Percentiles rank a stretch among this genome's conserved stretches.
Conservation (phyloP, 805 yeast genomes). For the Candida vartiovaarae region DNA sequence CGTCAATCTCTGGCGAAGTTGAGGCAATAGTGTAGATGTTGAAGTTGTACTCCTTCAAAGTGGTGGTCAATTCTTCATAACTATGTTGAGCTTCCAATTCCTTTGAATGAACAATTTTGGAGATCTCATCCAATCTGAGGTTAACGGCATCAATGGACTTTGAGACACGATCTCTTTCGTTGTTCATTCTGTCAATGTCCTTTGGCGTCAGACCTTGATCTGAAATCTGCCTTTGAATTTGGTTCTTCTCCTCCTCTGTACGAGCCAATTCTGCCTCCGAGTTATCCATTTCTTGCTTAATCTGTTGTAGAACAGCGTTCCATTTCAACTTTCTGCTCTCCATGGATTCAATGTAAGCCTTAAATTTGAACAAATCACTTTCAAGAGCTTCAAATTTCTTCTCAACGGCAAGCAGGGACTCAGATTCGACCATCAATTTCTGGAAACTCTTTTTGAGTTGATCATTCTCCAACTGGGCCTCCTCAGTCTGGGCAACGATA, state of each 20-base stretch:
- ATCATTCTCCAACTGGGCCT: slow-evolving; percentile 34
- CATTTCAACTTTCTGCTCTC: slow-evolving; percentile 59
- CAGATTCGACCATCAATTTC: slow-evolving; percentile 36
- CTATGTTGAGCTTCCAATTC: slow-evolving; percentile 43
- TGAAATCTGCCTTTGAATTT: slow-evolving; percentile 37
- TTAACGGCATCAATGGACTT: slow-evolving; percentile 42
- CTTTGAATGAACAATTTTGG: slow-evolving; percentile 39
- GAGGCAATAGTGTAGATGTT: slow-evolving; percentile 42
- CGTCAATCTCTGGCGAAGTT: slow-evolving; percentile 21
- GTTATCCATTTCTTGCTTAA: slow-evolving; percentile 44
- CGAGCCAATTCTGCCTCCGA: slow-evolving; percentile 36
- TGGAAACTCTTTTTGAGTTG: slow-evolving; percentile 33
- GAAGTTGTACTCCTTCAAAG: slow-evolving; percentile 51
- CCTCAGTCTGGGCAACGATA: slow-evolving; percentile 39
- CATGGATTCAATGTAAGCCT: slow-evolving; percentile 64
- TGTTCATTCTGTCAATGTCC: slow-evolving; percentile 56
- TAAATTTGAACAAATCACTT: slow-evolving; percentile 62
- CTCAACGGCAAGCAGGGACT: slow-evolving; percentile 42
- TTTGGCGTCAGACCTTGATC: slow-evolving; percentile 53
- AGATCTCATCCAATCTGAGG: slow-evolving; percentile 38
- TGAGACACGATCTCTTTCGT: slow-evolving; percentile 53
- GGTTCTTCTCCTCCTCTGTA: slow-evolving; percentile 35
- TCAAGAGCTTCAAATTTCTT: slow-evolving; percentile 58
- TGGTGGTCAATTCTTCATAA: slow-evolving; percentile 43
- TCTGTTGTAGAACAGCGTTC: slow-evolving; percentile 49